phyloP scores from a whole-genome alignment of 148 eudicot species.

The Rhododendron simsii region DNA sequence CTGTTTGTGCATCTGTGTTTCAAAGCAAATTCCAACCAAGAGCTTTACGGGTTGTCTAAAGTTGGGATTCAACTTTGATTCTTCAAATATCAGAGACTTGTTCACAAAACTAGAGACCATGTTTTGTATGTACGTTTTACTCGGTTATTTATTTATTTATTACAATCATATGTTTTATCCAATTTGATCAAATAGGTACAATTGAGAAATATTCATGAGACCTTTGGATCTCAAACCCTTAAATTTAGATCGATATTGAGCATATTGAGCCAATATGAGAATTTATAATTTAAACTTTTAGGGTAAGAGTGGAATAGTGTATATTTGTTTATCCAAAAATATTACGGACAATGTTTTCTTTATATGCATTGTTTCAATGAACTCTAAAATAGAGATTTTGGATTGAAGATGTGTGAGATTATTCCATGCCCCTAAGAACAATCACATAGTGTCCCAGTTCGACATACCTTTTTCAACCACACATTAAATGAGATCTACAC shows the following conservation, averaged over 20 bases:
- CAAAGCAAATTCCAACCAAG: background rate
- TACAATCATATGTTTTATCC: too few species aligned
- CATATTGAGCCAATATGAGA: background rate
- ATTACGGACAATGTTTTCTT: too few species aligned
- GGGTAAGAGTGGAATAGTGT: background rate
- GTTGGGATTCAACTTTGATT: too few species aligned
- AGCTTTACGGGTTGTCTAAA: too few species aligned
- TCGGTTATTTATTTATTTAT: too few species aligned
- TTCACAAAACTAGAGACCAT: background rate
- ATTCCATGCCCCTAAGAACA: too few species aligned
- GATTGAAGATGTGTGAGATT: background rate
- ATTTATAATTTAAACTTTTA: background rate
- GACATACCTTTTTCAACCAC: too few species aligned
- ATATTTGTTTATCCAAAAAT: too few species aligned
- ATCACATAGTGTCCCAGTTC: fast-evolving
- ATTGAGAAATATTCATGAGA: background rate
- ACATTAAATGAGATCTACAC: too few species aligned
- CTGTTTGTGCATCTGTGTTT: background rate
- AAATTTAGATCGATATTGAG: background rate
- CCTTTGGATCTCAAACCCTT: background rate
- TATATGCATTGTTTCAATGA: background rate
- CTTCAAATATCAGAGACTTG: too few species aligned
- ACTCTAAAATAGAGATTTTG: background rate
- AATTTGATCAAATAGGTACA: background rate
- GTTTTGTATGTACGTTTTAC: too few species aligned